Conservation (phyloP, 345 rosid species). For the Passiflora organensis region DNA sequence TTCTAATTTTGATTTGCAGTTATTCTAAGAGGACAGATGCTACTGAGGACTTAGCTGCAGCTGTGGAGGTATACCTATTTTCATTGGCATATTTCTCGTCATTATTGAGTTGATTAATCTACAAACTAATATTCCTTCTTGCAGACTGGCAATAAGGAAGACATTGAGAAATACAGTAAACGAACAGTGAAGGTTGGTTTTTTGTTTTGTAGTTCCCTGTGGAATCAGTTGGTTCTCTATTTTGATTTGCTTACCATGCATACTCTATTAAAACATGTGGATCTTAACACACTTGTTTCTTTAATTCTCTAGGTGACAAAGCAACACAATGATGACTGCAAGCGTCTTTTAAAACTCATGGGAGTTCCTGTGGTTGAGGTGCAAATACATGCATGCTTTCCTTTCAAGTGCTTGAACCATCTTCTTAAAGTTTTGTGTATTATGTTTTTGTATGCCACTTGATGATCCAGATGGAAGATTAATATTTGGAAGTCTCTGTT, state of each 20-base stretch:
- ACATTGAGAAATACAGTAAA: slow-evolving; percentile 90
- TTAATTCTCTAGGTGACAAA: slow-evolving; percentile 58
- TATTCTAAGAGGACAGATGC: slow-evolving; percentile 80
- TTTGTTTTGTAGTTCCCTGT: not conserved
- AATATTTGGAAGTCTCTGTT: slow-evolving; percentile 14
- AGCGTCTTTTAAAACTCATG: slow-evolving; percentile 76
- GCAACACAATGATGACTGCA: slow-evolving; percentile 91
- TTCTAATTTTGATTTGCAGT: slow-evolving; percentile 32
- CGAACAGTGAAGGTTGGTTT: slow-evolving; percentile 74
- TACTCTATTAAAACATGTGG: not conserved
- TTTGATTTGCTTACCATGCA: not conserved
- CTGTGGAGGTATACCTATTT: slow-evolving; percentile 49
- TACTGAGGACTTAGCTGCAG: slow-evolving; percentile 54
- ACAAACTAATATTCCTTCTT: not conserved
- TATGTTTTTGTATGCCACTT: not conserved
- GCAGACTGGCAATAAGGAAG: slow-evolving; percentile 77
- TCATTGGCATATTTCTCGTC: not conserved
- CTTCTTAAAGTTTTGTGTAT: not conserved
- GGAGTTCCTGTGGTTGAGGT: slow-evolving; percentile 95
- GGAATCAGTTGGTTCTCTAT: not conserved
- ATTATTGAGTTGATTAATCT: not conserved
- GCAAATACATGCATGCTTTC: slow-evolving; percentile 9
- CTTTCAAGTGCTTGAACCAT: not conserved
- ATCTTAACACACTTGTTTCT: not conserved
- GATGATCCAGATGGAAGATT: slow-evolving; percentile 1